Evolutionary conservation across 805 yeast species (phyloP), one percentile per base, ranked within the genome.

Genomic region (Lipomyces japonicus): DNA sequence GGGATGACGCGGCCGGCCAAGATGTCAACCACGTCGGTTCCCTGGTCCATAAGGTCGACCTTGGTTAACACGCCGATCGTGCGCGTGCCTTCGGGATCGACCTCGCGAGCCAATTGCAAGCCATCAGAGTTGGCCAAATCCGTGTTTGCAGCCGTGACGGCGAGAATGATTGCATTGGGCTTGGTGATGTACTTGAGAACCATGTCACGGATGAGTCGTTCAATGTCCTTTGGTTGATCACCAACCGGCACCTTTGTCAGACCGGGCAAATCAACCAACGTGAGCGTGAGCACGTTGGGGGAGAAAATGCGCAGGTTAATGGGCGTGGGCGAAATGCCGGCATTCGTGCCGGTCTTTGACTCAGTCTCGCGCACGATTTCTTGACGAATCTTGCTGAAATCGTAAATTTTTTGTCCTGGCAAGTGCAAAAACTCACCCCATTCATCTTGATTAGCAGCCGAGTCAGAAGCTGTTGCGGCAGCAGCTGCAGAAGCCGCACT

Each of bases 221-320:
- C 98, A 59, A 93, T 93, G 69, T 93, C 98, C 63, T 86, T 84
- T 48, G 98, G 98, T 71, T 93, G 98, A 71, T 93, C 98, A 43
- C 98, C 98, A 48, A 93, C 96, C 3, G 98, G 98, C 34, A 93
- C 98, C 68, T 93, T 93, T 36, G 98, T 93, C 64, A 93, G 78
- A 53, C 98, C 98, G 7, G 98, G 98, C 63, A 93, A 77, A 71
- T 93, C 98, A 36, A 93, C 97, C 62, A 93, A 77, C 5, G 98
- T 93, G 66, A 91, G 78, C 18, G 96, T 90, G 58, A 91, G 75
- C 40, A 91, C 97, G 61, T 88, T 89, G 21, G 98, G 97, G 23
- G 96, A 88, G 70, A 78, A 90, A 53, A 93, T 84, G 67, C 96
- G 82, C 66, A 93, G 76, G 69, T 93, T 91, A 67, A 93, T 93